Conservation (phyloP, 2,329 filamentous ascomycete genomes). For the Ambrosiella beaveri region DNA sequence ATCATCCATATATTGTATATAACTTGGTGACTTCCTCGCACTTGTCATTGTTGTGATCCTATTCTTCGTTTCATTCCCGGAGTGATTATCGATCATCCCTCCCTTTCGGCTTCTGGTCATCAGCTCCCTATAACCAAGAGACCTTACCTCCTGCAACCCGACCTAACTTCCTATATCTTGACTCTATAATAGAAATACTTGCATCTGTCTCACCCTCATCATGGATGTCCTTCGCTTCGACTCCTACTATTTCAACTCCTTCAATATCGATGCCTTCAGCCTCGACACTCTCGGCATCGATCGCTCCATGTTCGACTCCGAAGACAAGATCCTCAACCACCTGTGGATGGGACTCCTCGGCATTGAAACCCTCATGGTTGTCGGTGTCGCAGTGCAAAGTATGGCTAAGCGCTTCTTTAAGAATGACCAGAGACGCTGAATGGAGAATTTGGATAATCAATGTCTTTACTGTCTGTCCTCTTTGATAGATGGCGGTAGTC, state of each 20-base stretch:
- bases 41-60: no score
- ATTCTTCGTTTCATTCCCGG: no score
- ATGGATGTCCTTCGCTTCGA: slow-evolving; percentile 2
- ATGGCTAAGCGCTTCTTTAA: slow-evolving; percentile 16
- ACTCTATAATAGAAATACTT: neutral
- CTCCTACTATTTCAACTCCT: neutral
- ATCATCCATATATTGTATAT: no score
- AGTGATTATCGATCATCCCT: no score
- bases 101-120: no score
- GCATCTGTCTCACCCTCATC: neutral
- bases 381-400: slow-evolving; percentile 22
- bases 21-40: no score
- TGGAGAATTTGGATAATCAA: no score
- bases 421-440: slow-evolving; percentile 12
- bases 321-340: slow-evolving; percentile 27
- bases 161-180: neutral
- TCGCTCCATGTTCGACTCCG: slow-evolving; percentile 17
- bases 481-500: neutral
- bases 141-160: neutral
- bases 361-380: slow-evolving; percentile 28
- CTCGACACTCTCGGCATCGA: slow-evolving; percentile 11
- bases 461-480: neutral
- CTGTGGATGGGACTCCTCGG: slow-evolving; percentile 31
- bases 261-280: neutral
- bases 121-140: neutral